A percentile compares a stretch with the other conserved stretches of the same genome.
These are phyloP conservation scores for Paecilomyces formosus DNA, from an alignment of 2,329 filamentous ascomycete species.

Conservation along the genomic window DNA sequence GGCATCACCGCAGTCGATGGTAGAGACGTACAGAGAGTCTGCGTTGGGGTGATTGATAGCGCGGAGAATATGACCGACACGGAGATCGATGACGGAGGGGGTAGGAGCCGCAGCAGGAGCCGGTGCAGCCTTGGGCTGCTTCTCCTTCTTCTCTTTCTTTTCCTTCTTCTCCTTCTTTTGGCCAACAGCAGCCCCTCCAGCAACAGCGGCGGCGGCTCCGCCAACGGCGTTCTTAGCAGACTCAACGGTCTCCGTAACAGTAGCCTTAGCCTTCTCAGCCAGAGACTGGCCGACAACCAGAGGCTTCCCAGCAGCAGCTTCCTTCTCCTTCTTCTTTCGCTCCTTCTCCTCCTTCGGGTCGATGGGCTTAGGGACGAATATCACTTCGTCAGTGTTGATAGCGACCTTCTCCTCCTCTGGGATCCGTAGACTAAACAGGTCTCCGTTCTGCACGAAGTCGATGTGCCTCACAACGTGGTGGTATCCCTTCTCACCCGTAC, in stretches of 20 bases:
- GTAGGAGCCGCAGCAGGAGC: constrained; percentile 68
- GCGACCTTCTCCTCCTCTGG: constrained; percentile 65
- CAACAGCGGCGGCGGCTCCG: constrained; percentile 16
- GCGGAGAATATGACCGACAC: constrained; percentile 95
- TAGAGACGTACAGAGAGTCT: constrained; percentile 91
- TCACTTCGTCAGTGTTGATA: constrained; percentile 71
- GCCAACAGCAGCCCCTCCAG: constrained; percentile 14
- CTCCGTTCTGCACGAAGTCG: constrained; percentile 90
- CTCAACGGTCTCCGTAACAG: constrained; percentile 18
- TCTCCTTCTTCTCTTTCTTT: constrained; percentile 86
- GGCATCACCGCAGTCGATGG: constrained; percentile 86
- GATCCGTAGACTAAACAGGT: constrained; percentile 61
- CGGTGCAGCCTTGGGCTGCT: constrained; percentile 66
- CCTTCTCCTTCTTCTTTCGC: constrained; percentile 93
- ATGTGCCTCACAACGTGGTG: constrained; percentile 87
- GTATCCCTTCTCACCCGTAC: constrained; percentile 80
- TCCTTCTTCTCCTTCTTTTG: constrained; percentile 49
- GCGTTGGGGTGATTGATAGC: constrained; percentile 93
- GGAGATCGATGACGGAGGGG: constrained; percentile 82
- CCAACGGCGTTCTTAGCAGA: constrained; percentile 33
- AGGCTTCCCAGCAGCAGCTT: constrained; percentile 37
- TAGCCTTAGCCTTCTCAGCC: constrained; percentile 49
- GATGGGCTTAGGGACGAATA: constrained; percentile 80
- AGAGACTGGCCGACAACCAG: constrained; percentile 30
- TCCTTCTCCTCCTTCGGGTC: constrained; percentile 95